A percentile compares a stretch with the other conserved stretches of the same genome.
Evolutionary conservation across 2,329 filamentous ascomycete species (phyloP).

Genomic region (Scedosporium minutisporum): DNA sequence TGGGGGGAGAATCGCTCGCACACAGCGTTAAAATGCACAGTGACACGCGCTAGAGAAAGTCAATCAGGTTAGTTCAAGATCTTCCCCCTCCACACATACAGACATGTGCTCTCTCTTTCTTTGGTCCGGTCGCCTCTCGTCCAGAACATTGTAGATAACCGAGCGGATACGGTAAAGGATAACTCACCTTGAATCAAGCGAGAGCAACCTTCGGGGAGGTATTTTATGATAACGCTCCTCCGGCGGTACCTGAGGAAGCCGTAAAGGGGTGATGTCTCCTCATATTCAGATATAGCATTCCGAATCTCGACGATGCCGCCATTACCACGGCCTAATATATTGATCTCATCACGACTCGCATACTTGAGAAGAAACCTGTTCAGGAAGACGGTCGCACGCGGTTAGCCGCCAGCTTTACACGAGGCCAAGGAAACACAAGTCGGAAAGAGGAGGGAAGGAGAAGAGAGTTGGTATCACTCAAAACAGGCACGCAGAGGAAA

Average conservation of each 20-base stretch:
- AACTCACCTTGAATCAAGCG: conserved; percentile 78
- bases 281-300: conserved; percentile 65
- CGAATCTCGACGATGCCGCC: conserved; percentile 80
- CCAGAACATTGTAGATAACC: background rate
- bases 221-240: conserved; percentile 85
- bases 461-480: too few species aligned
- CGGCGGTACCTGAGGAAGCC: conserved; percentile 85
- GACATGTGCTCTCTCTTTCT: background rate
- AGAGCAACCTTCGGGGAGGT: conserved; percentile 83
- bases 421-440: background rate
- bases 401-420: background rate
- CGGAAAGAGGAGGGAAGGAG: background rate
- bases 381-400: background rate
- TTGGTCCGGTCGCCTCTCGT: background rate
- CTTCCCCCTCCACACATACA: background rate
- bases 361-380: conserved; percentile 91
- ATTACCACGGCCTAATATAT: conserved; percentile 64
- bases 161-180: conserved; percentile 3
- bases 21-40: conserved; percentile 59
- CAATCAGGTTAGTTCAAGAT: conserved; percentile 2
- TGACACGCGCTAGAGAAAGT: conserved; percentile 59
- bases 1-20: conserved; percentile 72
- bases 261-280: conserved; percentile 80
- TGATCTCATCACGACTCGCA: conserved; percentile 75
- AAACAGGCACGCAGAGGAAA: too few species aligned